A percentile compares a stretch with the other conserved stretches of the same genome.
These are phyloP conservation scores for Aaosphaeria pasadenensis DNA, from an alignment of 2,329 filamentous ascomycete species.

Conservation along the genomic window DNA sequence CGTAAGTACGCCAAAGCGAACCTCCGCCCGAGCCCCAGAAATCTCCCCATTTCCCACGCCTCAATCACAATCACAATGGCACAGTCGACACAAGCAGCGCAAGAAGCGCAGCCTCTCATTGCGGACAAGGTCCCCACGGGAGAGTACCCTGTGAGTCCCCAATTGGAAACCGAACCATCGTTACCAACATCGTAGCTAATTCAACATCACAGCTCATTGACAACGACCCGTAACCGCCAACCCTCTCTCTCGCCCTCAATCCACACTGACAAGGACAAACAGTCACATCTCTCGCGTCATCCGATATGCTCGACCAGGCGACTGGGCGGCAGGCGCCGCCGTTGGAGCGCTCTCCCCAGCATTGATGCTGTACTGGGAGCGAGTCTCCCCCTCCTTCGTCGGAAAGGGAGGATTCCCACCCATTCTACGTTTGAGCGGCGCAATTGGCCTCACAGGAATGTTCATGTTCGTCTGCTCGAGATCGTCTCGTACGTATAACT, in stretches of 20 bases:
- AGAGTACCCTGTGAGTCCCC: slow-evolving; percentile 75
- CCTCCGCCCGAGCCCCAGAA: not conserved
- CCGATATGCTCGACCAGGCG: slow-evolving; percentile 78
- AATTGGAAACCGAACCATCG: slow-evolving; percentile 22
- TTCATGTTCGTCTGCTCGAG: slow-evolving; percentile 84
- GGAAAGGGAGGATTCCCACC: slow-evolving; percentile 78
- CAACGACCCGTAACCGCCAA: slow-evolving; percentile 81
- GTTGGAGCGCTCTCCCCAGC: slow-evolving; percentile 71
- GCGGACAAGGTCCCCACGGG: slow-evolving; percentile 77
- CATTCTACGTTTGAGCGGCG: slow-evolving; percentile 74
- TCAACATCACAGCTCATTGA: slow-evolving; percentile 76
- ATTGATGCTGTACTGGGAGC: slow-evolving; percentile 76
- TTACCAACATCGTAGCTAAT: slow-evolving; percentile 24
- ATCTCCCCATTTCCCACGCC: slow-evolving; percentile 1
- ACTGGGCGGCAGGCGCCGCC: slow-evolving; percentile 70
- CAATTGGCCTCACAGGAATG: slow-evolving; percentile 71
- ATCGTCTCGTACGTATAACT: slow-evolving; percentile 67
- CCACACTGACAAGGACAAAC: slow-evolving; percentile 4
- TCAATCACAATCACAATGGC: slow-evolving; percentile 27
- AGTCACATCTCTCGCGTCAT: slow-evolving; percentile 92
- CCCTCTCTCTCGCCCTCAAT: slow-evolving; percentile 1
- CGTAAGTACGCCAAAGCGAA: not conserved
- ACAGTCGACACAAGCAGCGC: slow-evolving; percentile 14
- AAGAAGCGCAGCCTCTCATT: slow-evolving; percentile 47
- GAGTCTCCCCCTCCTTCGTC: slow-evolving; percentile 78